These are phyloP conservation scores for Citrullus colocynthis DNA, from an alignment of 306 rosid species.

Conservation along the genomic window DNA sequence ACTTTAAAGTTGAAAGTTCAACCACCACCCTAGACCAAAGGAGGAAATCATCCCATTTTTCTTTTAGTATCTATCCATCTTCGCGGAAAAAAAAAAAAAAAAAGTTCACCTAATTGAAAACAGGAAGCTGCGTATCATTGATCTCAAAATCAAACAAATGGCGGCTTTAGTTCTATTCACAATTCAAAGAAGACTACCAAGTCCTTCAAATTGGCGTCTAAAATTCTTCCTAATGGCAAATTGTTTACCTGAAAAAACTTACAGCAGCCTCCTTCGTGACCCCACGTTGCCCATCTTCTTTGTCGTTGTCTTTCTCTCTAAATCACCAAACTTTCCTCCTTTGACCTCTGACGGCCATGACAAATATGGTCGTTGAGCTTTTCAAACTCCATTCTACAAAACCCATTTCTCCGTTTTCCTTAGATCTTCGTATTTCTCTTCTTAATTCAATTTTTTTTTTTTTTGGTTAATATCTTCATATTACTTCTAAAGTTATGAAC, in stretches of 20 bases:
- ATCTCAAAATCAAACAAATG: background rate
- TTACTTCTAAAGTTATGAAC: slow-evolving; percentile 11
- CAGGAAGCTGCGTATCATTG: slow-evolving; percentile 2
- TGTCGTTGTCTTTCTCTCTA: background rate
- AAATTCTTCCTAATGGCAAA: background rate
- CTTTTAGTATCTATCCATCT: background rate
- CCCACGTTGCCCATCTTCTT: slow-evolving; percentile 5
- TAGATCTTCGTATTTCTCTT: background rate
- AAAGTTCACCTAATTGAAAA: background rate
- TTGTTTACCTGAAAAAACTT: background rate
- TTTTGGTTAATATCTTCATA: background rate
- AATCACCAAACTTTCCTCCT: background rate
- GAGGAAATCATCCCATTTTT: background rate
- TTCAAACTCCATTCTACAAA: background rate
- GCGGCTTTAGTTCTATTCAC: background rate
- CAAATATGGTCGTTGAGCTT: background rate
- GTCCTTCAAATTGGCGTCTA: background rate
- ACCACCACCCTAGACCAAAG: background rate
- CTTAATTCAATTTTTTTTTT: background rate
- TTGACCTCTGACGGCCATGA: slow-evolving; percentile 7
- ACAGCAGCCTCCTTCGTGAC: slow-evolving; percentile 5
- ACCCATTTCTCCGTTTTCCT: background rate
- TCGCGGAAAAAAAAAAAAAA: background rate
- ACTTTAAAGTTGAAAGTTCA: too few species aligned
- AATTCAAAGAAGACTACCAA: background rate